A percentile compares a stretch with the other conserved stretches of the same genome.
Conservation (phyloP, 495 filamentous ascomycete genomes). For the Neurospora sp. region DNA sequence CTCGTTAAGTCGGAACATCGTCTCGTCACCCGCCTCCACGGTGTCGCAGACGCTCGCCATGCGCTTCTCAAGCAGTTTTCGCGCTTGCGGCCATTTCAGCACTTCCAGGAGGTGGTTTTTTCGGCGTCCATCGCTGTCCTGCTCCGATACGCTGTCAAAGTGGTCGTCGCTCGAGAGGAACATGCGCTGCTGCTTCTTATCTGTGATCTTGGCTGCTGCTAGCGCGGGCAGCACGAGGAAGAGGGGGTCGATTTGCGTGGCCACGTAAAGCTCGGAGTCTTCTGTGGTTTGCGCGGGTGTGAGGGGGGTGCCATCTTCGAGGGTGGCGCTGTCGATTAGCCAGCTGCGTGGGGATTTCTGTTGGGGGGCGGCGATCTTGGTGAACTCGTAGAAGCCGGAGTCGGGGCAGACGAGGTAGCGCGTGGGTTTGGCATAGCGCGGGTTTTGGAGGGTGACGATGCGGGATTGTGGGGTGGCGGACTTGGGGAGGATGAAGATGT, state of each 20-base stretch:
- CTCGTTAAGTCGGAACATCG: slow-evolving; percentile 66
- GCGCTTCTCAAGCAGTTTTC: slow-evolving; percentile 24
- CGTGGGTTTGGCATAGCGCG: slow-evolving; percentile 51
- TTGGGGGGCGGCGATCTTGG: slow-evolving; percentile 55
- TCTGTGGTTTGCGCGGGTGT: slow-evolving; percentile 32
- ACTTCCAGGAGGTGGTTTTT: slow-evolving; percentile 44
- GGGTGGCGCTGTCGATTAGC: slow-evolving; percentile 42
- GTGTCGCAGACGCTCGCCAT: slow-evolving; percentile 64
- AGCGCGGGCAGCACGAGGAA: slow-evolving; percentile 75
- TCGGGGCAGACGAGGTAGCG: slow-evolving; percentile 75
- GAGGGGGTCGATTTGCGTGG: slow-evolving; percentile 73
- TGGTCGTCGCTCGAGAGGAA: slow-evolving; percentile 78
- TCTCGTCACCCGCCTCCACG: slow-evolving; percentile 71
- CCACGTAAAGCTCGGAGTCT: slow-evolving; percentile 62
- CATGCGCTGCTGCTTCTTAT: slow-evolving; percentile 46
- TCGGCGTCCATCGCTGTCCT: slow-evolving; percentile 16
- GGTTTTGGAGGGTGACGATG: slow-evolving; percentile 71
- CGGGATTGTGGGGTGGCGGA: slow-evolving; percentile 50
- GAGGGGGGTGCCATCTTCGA: slow-evolving; percentile 13
- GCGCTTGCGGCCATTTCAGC: slow-evolving; percentile 35
- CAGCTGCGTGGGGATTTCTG: slow-evolving; percentile 49
- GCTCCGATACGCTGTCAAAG: slow-evolving; percentile 52
- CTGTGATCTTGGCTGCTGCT: slow-evolving; percentile 8
- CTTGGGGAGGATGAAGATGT: slow-evolving; percentile 73
- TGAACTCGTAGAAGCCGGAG: slow-evolving; percentile 82